phyloP scores from a whole-genome alignment of 495 filamentous ascomycete species.

The Penicillium arizonense region DNA sequence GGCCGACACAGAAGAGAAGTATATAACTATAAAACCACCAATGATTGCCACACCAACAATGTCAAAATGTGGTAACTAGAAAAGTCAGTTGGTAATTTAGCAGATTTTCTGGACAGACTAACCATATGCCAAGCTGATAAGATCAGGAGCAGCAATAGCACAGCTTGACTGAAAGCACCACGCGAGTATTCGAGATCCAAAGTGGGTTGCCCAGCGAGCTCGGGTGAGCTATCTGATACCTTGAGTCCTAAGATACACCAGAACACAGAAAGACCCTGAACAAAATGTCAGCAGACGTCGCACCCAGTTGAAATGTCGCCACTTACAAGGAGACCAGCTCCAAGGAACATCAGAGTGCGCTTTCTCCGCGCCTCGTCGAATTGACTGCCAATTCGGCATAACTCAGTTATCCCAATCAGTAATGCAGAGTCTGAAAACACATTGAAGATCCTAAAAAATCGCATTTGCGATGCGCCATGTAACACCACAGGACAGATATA shows the following conservation, averaged over 20 bases:
- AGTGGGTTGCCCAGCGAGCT: constrained; percentile 27
- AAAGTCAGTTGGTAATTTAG: neutral
- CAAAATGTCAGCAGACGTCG: constrained; percentile 3
- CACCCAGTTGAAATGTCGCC: neutral
- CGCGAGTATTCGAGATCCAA: constrained; percentile 31
- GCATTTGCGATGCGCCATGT: constrained; percentile 22
- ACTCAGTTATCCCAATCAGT: constrained; percentile 32
- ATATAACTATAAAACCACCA: constrained; percentile 31
- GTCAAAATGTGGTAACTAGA: constrained; percentile 36
- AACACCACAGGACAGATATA: constrained; percentile 46
- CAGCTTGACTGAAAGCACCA: constrained; percentile 34
- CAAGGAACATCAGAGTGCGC: constrained; percentile 29
- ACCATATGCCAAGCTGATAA: constrained; percentile 44
- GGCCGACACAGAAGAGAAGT: constrained; percentile 25
- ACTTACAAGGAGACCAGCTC: constrained; percentile 40
- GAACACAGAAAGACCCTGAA: constrained; percentile 33
- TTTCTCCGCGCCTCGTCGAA: constrained; percentile 27
- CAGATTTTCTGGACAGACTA: constrained; percentile 8
- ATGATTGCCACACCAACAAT: constrained; percentile 33
- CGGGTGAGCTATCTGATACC: constrained; percentile 22
- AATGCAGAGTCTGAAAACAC: constrained; percentile 34
- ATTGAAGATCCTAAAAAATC: constrained; percentile 23
- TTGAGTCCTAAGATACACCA: constrained; percentile 27
- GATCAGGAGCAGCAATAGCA: constrained; percentile 28
- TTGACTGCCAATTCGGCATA: constrained; percentile 19